Evolutionary conservation across 108 stramenopile genomes (phyloP).

Genomic region (Skeletonema marinoi): DNA sequence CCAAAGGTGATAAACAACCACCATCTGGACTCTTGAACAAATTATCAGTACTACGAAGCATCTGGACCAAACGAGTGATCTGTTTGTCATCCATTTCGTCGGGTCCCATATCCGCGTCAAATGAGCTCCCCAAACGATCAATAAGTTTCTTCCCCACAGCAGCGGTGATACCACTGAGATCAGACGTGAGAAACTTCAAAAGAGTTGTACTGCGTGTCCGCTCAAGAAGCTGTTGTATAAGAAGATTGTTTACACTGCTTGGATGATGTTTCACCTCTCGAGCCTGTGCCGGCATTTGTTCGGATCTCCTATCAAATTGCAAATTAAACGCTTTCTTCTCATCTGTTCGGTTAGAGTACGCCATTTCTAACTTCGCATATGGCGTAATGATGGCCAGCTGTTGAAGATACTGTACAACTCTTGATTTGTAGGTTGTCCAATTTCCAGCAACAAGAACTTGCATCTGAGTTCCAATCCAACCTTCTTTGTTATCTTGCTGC

Average conservation of each 20-base stretch:
- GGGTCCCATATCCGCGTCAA: conserved; percentile 58
- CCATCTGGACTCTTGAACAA: conserved; percentile 93
- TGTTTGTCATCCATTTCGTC: conserved; percentile 62
- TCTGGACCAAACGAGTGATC: conserved; percentile 85
- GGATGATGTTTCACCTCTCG: conserved; percentile 95
- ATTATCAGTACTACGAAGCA: conserved; percentile 71
- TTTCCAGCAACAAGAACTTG: conserved; percentile 89
- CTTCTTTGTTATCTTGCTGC: conserved; percentile 62
- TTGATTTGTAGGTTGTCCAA: conserved; percentile 90
- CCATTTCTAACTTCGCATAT: conserved; percentile 84
- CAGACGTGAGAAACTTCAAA: conserved; percentile 71
- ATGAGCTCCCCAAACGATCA: conserved; percentile 58
- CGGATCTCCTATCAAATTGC: conserved; percentile 76
- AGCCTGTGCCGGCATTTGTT: conserved; percentile 92
- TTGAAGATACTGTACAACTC: conserved; percentile 91
- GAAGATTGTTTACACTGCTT: conserved; percentile 89
- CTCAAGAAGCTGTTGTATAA: conserved; percentile 91
- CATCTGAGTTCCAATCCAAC: conserved; percentile 88
- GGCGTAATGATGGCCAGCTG: conserved; percentile 98
- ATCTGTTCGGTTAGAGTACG: conserved; percentile 64
- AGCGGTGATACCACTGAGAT: conserved; percentile 71
- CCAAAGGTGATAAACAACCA: conserved; percentile 88
- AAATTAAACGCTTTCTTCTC: conserved; percentile 67
- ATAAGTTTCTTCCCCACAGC: conserved; percentile 68
- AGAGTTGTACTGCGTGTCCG: conserved; percentile 73